Percentiles rank a stretch among this genome's conserved stretches.
These are phyloP conservation scores for Russula foetens DNA, from an alignment of 768 basidiomycete species.

Conservation along the genomic window DNA sequence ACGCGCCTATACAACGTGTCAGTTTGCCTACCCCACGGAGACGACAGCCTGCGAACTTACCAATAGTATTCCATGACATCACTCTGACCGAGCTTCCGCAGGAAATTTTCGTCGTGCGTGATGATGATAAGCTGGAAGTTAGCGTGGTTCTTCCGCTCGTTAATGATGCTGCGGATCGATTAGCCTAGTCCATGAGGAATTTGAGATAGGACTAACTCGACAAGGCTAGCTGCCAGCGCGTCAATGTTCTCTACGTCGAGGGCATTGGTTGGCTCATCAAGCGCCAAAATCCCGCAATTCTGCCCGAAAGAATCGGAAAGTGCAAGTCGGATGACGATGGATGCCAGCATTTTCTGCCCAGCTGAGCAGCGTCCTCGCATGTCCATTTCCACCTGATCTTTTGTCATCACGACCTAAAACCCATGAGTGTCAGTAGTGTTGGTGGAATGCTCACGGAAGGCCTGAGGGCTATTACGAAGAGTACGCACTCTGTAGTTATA, in stretches of 20 bases:
- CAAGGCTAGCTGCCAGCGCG: slow-evolving; percentile 82
- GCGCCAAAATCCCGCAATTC: slow-evolving; percentile 93
- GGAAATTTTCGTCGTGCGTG: slow-evolving; percentile 95
- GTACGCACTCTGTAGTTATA: slow-evolving; percentile 89
- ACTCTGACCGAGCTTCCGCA: slow-evolving; percentile 80
- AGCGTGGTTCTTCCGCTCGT: slow-evolving; percentile 78
- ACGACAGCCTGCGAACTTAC: slow-evolving; percentile 33
- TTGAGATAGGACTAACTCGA: slow-evolving; percentile 56
- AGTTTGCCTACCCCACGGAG: neutral
- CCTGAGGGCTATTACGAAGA: neutral
- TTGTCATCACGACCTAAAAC: slow-evolving; percentile 92
- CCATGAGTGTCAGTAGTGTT: slow-evolving; percentile 8
- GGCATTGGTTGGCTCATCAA: slow-evolving; percentile 98
- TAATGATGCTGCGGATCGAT: slow-evolving; percentile 66
- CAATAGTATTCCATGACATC: slow-evolving; percentile 96
- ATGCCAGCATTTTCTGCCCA: slow-evolving; percentile 97
- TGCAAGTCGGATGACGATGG: slow-evolving; percentile 95
- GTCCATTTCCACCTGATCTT: slow-evolving; percentile 99
- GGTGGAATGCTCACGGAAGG: neutral
- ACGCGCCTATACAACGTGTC: slow-evolving; percentile 60
- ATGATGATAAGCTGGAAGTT: slow-evolving; percentile 97
- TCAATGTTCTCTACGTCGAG: slow-evolving; percentile 95
- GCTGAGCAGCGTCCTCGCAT: slow-evolving; percentile 99
- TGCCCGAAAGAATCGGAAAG: slow-evolving; percentile 96
- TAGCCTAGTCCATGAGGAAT: slow-evolving; percentile 1